phyloP scores from a whole-genome alignment of 2,329 filamentous ascomycete species.

The Cladosporium oxysporum region DNA sequence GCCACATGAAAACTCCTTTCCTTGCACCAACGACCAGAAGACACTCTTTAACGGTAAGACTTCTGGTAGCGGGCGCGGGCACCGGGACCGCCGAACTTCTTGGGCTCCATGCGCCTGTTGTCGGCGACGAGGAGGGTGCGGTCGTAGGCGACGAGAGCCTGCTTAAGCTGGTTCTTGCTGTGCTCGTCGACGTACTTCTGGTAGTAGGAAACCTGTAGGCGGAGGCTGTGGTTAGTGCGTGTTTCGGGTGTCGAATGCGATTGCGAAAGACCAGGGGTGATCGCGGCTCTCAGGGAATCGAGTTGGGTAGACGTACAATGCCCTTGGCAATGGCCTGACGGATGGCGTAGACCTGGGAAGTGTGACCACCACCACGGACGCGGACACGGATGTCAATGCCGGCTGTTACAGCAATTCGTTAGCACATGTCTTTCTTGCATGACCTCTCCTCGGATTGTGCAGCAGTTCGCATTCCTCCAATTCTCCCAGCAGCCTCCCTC shows the following conservation, averaged over 20 bases:
- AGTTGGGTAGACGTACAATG: conserved; percentile 55
- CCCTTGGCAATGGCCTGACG: conserved; percentile 98
- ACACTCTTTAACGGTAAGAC: conserved; percentile 83
- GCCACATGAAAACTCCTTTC: conserved; percentile 21
- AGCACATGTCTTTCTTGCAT: conserved; percentile 22
- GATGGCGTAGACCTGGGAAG: conserved; percentile 96
- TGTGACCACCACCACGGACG: conserved; percentile 96
- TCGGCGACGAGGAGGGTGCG: conserved; percentile 97
- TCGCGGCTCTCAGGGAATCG: conserved; percentile 3
- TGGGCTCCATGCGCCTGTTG: conserved; percentile 98
- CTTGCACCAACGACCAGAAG: conserved; percentile 16
- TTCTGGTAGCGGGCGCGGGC: conserved; percentile 97
- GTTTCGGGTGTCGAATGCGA: conserved; percentile 11
- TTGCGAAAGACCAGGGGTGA: background rate
- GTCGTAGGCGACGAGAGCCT: conserved; percentile 93
- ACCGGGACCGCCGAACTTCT: conserved; percentile 95
- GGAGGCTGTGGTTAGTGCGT: conserved; percentile 21
- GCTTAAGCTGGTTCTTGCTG: conserved; percentile 99
- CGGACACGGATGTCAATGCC: conserved; percentile 96
- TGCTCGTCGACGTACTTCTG: conserved; percentile 99
- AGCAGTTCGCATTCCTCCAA: background rate
- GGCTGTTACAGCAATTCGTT: conserved; percentile 45
- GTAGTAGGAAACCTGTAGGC: conserved; percentile 78
- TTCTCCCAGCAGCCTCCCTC: background rate
- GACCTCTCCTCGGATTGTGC: background rate